Evolutionary conservation across 2,329 filamentous ascomycete genomes (phyloP).

Genomic region (Beauveria scarabaeidicola): DNA sequence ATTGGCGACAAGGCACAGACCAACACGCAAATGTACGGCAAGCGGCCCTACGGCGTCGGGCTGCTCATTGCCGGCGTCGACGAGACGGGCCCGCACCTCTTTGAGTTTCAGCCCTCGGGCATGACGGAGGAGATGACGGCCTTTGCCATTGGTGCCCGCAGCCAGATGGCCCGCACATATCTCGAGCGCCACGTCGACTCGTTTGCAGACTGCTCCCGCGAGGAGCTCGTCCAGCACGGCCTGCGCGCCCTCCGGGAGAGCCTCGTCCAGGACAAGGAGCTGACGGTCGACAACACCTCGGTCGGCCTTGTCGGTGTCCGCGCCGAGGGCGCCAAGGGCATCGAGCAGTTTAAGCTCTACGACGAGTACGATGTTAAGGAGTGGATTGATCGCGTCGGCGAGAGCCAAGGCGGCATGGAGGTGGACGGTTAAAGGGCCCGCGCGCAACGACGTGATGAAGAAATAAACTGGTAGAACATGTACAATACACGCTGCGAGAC

Average conservation of each 20-base stretch:
- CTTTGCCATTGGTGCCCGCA: conserved; percentile 89
- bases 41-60: conserved; percentile 91
- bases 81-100: conserved; percentile 87
- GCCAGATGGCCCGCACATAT: conserved; percentile 97
- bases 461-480: conserved; percentile 25
- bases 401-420: conserved; percentile 35
- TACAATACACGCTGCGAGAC: conserved; percentile 25
- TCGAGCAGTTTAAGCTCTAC: conserved; percentile 82
- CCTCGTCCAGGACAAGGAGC: conserved; percentile 90
- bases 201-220: conserved; percentile 67
- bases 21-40: conserved; percentile 96
- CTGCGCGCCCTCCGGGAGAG: conserved; percentile 90
- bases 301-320: conserved; percentile 70
- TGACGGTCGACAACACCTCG: conserved; percentile 95
- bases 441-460: conserved; percentile 13
- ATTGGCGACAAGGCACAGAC: conserved; percentile 95
- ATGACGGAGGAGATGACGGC: conserved; percentile 97
- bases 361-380: conserved; percentile 81
- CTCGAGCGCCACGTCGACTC: conserved; percentile 83
- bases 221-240: conserved; percentile 86
- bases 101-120: conserved; percentile 94
- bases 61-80: conserved; percentile 90
- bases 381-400: conserved; percentile 70
- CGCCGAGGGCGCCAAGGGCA: conserved; percentile 41
- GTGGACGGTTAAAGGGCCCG: conserved; percentile 25